Percentiles rank a stretch among this genome's conserved stretches.
Evolutionary conservation across 1,284 basidiomycete genomes (phyloP).

Genomic region (Cryptococcus wingfieldii): DNA sequence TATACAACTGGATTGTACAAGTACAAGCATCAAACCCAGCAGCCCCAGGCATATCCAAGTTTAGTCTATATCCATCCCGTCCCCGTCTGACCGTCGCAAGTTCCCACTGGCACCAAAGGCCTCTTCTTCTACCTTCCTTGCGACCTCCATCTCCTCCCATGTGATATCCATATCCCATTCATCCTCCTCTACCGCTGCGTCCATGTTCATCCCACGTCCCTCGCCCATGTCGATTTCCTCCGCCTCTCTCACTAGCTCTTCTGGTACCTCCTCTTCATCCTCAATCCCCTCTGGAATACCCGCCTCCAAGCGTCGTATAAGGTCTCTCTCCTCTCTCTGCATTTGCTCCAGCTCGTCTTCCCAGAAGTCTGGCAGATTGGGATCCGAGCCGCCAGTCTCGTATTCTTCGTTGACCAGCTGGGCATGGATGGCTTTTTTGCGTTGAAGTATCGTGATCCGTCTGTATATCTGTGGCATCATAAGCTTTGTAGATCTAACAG

Average conservation of each 20-base stretch:
- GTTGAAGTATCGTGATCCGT: conserved; percentile 38
- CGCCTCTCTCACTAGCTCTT: conserved; percentile 15
- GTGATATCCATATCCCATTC: conserved; percentile 25
- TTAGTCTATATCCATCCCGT: background rate
- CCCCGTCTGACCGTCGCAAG: background rate
- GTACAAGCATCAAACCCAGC: too few relatives aligned
- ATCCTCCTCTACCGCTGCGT: conserved; percentile 29
- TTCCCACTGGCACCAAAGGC: conserved; percentile 1
- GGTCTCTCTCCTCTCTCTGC: conserved; percentile 17
- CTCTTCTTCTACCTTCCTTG: conserved; percentile 20
- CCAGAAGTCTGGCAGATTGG: conserved; percentile 37
- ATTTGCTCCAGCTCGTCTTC: conserved; percentile 27
- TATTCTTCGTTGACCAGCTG: conserved; percentile 28
- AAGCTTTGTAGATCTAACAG: background rate
- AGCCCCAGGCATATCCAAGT: background rate
- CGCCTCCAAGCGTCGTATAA: conserved; percentile 4
- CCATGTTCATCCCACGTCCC: conserved; percentile 13
- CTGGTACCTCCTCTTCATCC: conserved; percentile 1
- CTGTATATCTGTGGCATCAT: conserved; percentile 36
- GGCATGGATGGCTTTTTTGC: conserved; percentile 29
- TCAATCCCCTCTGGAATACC: background rate
- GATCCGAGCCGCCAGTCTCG: conserved; percentile 37
- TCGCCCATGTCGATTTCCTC: conserved; percentile 17
- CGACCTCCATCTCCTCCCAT: conserved; percentile 8
- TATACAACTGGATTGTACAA: too few relatives aligned